Evolutionary conservation across 257 asterid species (phyloP).

Genomic region (Solanum pennellii): DNA sequence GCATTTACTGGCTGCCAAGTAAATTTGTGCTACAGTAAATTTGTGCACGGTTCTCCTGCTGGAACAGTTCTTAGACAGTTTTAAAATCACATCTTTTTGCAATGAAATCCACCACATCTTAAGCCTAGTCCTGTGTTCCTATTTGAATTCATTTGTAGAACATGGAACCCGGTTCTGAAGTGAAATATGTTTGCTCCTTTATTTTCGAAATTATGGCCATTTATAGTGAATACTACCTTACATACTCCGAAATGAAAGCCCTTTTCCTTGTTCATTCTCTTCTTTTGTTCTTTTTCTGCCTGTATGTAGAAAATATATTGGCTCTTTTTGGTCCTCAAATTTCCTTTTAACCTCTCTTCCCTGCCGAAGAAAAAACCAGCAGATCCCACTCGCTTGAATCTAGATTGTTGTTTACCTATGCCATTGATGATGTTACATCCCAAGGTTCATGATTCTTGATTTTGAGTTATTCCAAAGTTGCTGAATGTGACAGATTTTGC

Average conservation of each 20-base stretch:
- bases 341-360: neutral
- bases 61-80: neutral
- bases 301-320: neutral
- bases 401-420: neutral
- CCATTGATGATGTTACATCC: neutral
- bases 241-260: neutral
- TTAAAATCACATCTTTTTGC: neutral
- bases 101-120: neutral
- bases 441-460: neutral
- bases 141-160: neutral
- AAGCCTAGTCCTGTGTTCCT: neutral
- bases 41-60: neutral
- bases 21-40: neutral
- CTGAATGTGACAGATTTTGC: neutral
- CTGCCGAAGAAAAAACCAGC: neutral
- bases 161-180: neutral
- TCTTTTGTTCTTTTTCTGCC: neutral
- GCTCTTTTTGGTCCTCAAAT: neutral
- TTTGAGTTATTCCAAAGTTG: neutral
- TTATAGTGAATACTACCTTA: neutral
- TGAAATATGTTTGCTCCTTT: neutral
- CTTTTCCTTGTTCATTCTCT: neutral
- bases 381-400: neutral
- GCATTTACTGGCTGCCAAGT: neutral
- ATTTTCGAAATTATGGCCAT: neutral